Percentiles rank a stretch among this genome's conserved stretches.
Evolutionary conservation across 306 rosid genomes (phyloP).

Genomic region (Sechiopsis laciniata): DNA sequence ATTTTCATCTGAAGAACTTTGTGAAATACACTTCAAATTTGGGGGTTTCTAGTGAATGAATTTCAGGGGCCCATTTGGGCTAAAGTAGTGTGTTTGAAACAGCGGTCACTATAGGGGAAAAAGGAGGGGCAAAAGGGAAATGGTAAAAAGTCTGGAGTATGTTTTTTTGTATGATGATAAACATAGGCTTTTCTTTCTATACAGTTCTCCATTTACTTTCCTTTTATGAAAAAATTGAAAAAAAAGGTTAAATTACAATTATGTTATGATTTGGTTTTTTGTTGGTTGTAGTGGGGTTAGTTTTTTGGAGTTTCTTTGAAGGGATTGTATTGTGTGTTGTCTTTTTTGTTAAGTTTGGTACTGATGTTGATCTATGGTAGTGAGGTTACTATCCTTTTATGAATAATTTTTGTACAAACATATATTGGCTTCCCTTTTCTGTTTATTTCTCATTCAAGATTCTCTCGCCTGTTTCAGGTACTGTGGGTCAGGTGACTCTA

Average conservation of each 20-base stretch:
- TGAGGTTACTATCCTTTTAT: background rate
- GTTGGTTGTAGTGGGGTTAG: slow-evolving; percentile 96
- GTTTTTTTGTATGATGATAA: slow-evolving; percentile 30
- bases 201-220: background rate
- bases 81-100: too few relatives aligned
- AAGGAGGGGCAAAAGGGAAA: slow-evolving; percentile 19
- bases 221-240: background rate
- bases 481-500: slow-evolving; percentile 54
- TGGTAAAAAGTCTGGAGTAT: slow-evolving; percentile 2
- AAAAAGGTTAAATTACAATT: background rate
- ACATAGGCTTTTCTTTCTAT: slow-evolving; percentile 23
- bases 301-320: slow-evolving; percentile 78
- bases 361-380: slow-evolving; percentile 26
- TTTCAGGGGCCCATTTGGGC: slow-evolving; percentile 17
- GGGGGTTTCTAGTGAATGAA: background rate
- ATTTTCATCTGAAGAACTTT: background rate
- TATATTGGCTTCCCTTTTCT: slow-evolving; percentile 39
- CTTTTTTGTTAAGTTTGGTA: slow-evolving; percentile 55
- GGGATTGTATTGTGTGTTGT: slow-evolving; percentile 54
- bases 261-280: slow-evolving; percentile 33
- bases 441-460: slow-evolving; percentile 42
- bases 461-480: slow-evolving; percentile 40
- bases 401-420: slow-evolving; percentile 21
- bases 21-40: background rate
- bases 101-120: slow-evolving; percentile 1